A percentile compares a stretch with the other conserved stretches of the same genome.
phyloP scores from a whole-genome alignment of 257 asterid species.

The Fraxinus quadrangulata region DNA sequence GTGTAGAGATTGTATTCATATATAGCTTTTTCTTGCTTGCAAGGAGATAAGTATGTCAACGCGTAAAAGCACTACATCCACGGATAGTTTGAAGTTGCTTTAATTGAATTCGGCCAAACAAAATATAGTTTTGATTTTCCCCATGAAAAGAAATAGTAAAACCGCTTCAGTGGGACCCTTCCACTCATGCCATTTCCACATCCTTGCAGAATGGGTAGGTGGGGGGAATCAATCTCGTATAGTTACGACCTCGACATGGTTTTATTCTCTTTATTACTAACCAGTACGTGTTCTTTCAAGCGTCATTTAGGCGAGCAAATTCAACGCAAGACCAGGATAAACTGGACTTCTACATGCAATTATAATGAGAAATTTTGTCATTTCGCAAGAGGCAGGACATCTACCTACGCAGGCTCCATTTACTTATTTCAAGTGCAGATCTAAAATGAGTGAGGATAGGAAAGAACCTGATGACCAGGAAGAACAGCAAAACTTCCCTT shows the following conservation, averaged over 20 bases:
- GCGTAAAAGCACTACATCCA: too few species aligned
- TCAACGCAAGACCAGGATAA: not conserved
- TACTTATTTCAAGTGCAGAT: not conserved
- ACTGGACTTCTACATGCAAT: not conserved
- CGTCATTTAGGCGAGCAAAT: not conserved
- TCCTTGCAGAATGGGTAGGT: too few species aligned
- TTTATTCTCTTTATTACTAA: not conserved
- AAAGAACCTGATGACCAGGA: conserved; percentile 74
- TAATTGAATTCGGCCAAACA: too few species aligned
- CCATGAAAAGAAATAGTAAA: too few species aligned
- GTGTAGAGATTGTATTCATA: not conserved
- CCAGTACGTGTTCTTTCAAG: not conserved
- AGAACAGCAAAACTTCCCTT: conserved; percentile 87
- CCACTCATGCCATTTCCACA: too few species aligned
- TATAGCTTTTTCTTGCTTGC: not conserved
- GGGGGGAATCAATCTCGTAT: too few species aligned
- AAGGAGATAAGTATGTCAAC: not conserved
- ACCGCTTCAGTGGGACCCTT: too few species aligned
- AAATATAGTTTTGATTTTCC: too few species aligned
- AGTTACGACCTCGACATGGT: not conserved
- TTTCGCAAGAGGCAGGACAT: not conserved
- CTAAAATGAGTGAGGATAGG: conserved; percentile 15
- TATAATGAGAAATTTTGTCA: not conserved
- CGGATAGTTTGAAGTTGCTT: too few species aligned
- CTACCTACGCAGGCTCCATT: not conserved